phyloP scores from a whole-genome alignment of 345 rosid species.

The Ailanthus altissimus region DNA sequence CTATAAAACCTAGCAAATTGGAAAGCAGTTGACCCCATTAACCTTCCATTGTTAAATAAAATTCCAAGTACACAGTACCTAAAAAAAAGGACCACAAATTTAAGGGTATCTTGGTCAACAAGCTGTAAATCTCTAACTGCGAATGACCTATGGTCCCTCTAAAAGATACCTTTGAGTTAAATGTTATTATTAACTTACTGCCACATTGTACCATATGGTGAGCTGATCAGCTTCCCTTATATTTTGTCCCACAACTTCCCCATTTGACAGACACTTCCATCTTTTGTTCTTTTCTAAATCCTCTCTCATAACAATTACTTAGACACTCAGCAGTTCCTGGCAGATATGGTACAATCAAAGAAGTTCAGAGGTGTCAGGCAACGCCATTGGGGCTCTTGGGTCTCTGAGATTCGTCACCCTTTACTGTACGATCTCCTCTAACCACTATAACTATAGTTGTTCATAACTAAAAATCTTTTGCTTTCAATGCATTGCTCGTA shows the following conservation, averaged over 20 bases:
- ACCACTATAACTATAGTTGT: background rate
- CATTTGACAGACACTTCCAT: background rate
- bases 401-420: conserved; percentile 89
- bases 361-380: conserved; percentile 95
- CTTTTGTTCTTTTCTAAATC: background rate
- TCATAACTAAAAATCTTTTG: background rate
- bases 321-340: too few relatives aligned
- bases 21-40: background rate
- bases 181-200: background rate
- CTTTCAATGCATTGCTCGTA: background rate
- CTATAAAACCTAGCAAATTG: background rate
- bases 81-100: background rate
- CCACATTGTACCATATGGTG: background rate
- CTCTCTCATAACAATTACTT: background rate
- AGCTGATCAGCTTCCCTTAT: background rate
- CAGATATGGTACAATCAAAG: conserved; percentile 57
- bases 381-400: conserved; percentile 95
- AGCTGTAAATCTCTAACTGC: background rate
- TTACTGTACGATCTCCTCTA: conserved; percentile 42
- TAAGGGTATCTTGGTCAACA: background rate
- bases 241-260: conserved; percentile 16
- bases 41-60: background rate
- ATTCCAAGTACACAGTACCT: background rate
- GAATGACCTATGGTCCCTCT: background rate
- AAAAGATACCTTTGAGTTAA: conserved; percentile 5